These are phyloP conservation scores for Aspergillus fijiensis DNA, from an alignment of 2,329 filamentous ascomycete species.

Conservation along the genomic window DNA sequence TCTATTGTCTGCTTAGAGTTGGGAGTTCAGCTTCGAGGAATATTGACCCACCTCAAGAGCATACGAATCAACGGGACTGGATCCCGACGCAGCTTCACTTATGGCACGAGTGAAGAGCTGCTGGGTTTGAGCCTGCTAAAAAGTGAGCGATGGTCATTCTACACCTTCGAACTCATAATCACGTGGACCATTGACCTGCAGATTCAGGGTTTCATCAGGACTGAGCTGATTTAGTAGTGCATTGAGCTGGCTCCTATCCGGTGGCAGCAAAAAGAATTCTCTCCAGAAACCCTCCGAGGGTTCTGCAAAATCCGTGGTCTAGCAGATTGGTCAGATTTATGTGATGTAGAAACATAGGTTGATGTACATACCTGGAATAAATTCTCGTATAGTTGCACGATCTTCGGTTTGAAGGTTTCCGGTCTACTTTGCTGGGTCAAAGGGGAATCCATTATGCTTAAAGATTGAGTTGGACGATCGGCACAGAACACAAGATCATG, in stretches of 20 bases:
- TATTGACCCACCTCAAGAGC: constrained; percentile 71
- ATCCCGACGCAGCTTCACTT: constrained; percentile 61
- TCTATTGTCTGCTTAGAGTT: constrained; percentile 57
- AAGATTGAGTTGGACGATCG: constrained; percentile 10
- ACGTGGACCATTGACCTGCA: constrained; percentile 56
- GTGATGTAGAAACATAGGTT: background rate
- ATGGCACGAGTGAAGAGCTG: constrained; percentile 77
- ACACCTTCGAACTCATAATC: background rate
- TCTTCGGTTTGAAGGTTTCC: constrained; percentile 89
- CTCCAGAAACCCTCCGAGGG: constrained; percentile 90
- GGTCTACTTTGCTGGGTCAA: constrained; percentile 89
- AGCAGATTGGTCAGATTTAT: constrained; percentile 24
- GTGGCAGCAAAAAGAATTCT: constrained; percentile 88
- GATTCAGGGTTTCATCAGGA: constrained; percentile 71
- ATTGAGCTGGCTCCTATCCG: constrained; percentile 69
- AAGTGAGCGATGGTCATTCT: constrained; percentile 16
- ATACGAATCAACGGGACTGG: constrained; percentile 66
- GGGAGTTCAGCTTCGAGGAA: constrained; percentile 31
- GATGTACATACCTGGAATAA: constrained; percentile 62
- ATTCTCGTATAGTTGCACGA: constrained; percentile 82
- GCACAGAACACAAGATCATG: constrained; percentile 18
- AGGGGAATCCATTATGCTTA: constrained; percentile 75
- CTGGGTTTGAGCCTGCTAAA: constrained; percentile 61
- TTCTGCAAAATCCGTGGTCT: constrained; percentile 66
- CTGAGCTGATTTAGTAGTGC: constrained; percentile 67